Evolutionary conservation across 495 filamentous ascomycete genomes (phyloP).

Genomic region (Lasiosphaeria ovina): DNA sequence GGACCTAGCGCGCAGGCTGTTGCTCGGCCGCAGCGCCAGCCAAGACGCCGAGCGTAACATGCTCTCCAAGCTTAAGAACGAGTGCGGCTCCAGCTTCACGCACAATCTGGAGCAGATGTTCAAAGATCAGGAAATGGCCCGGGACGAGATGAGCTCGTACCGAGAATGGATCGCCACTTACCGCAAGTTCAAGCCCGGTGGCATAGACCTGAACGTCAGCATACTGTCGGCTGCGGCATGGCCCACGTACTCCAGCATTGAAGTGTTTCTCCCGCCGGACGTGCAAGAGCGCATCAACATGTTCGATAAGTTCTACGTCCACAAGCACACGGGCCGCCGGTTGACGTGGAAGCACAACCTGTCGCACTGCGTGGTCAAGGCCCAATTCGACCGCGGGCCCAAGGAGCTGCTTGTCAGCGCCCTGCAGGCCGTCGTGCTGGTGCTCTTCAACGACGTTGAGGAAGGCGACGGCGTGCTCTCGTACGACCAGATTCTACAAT

Average conservation of each 20-base stretch:
- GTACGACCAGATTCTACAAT: conserved; percentile 67
- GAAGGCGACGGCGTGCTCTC: conserved; percentile 48
- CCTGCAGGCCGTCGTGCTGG: conserved; percentile 86
- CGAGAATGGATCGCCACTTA: conserved; percentile 49
- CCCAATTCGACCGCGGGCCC: conserved; percentile 68
- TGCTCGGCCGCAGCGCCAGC: conserved; percentile 89
- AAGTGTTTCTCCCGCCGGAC: conserved; percentile 69
- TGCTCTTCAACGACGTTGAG: conserved; percentile 81
- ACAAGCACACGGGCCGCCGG: conserved; percentile 81
- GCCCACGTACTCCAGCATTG: conserved; percentile 84
- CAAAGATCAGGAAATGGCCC: conserved; percentile 89
- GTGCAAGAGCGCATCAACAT: conserved; percentile 64
- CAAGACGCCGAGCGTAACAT: conserved; percentile 94
- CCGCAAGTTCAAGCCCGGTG: conserved; percentile 48
- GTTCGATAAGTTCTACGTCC: conserved; percentile 79
- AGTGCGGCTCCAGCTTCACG: conserved; percentile 91
- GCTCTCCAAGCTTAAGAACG: conserved; percentile 83
- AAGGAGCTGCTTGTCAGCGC: conserved; percentile 86
- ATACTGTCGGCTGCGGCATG: conserved; percentile 85
- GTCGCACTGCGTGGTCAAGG: conserved; percentile 79
- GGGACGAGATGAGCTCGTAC: conserved; percentile 80
- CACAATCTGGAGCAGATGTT: conserved; percentile 99
- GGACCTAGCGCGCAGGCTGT: conserved; percentile 80
- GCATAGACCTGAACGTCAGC: conserved; percentile 78
- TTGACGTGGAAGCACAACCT: conserved; percentile 91